Evolutionary conservation across 129 eudicot species (phyloP).

Genomic region (Oenanthe sinensis): DNA sequence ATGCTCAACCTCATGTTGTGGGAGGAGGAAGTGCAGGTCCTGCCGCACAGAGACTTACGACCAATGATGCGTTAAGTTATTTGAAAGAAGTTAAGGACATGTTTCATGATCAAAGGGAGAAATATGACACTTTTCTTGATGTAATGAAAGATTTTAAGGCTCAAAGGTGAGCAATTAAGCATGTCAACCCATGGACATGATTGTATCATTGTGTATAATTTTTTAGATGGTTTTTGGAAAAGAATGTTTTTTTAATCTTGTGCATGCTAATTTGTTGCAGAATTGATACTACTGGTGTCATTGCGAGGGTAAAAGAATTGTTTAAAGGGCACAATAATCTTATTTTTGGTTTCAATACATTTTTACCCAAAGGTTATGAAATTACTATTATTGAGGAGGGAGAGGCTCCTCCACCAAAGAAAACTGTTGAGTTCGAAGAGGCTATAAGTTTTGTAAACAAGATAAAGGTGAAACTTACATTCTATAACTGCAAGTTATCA

Average conservation of each 20-base stretch:
- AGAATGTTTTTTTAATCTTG: neutral
- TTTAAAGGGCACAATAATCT: conserved; percentile 86
- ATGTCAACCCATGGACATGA: conserved; percentile 1
- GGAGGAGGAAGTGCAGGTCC: conserved; percentile 39
- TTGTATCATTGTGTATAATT: neutral
- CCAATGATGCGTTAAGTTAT: conserved; percentile 81
- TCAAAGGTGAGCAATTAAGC: conserved; percentile 43
- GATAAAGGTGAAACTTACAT: conserved; percentile 62
- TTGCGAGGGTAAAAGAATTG: conserved; percentile 83
- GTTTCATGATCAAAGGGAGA: conserved; percentile 84
- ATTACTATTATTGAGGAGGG: conserved; percentile 78
- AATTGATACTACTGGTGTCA: conserved; percentile 91
- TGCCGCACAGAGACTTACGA: conserved; percentile 74
- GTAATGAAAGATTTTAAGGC: conserved; percentile 96
- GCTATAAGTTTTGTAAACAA: conserved; percentile 95
- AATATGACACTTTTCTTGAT: conserved; percentile 77
- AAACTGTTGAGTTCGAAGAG: conserved; percentile 82
- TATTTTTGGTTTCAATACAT: conserved; percentile 86
- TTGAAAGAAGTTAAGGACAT: conserved; percentile 93
- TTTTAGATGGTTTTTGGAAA: neutral
- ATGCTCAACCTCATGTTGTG: conserved; percentile 67
- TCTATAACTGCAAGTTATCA: neutral
- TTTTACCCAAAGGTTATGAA: conserved; percentile 94
- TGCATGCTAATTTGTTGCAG: conserved; percentile 38
- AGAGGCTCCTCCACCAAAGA: conserved; percentile 78